Evolutionary conservation across 1,284 basidiomycete species (phyloP).

Genomic region (Phaffia rhodozyma): DNA sequence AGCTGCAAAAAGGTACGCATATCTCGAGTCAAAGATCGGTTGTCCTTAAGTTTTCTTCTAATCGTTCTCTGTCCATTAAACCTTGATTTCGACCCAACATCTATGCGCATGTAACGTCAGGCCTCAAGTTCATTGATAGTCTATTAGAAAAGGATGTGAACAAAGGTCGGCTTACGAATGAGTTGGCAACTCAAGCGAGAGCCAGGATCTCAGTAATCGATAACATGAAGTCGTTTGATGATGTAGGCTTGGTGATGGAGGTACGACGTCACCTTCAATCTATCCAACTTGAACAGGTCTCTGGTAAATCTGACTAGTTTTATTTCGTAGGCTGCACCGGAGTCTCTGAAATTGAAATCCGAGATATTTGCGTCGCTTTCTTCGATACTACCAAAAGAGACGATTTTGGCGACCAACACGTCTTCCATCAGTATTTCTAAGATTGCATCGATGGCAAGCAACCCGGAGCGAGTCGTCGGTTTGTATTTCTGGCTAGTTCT

Average conservation of each 20-base stretch:
- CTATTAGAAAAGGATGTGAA: constrained; percentile 45
- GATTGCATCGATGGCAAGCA: constrained; percentile 68
- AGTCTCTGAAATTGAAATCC: constrained; percentile 69
- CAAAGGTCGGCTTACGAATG: constrained; percentile 61
- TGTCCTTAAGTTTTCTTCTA: too few relatives aligned
- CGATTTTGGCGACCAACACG: constrained; percentile 86
- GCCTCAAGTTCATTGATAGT: not conserved
- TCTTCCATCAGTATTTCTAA: constrained; percentile 90
- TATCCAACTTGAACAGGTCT: not conserved
- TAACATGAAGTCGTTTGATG: constrained; percentile 42
- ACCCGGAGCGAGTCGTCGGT: constrained; percentile 49
- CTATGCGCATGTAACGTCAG: not conserved
- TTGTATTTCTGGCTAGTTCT: constrained; percentile 62
- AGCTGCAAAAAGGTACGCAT: too few relatives aligned
- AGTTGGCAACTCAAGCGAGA: constrained; percentile 60
- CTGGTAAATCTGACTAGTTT: not conserved
- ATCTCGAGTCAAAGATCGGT: too few relatives aligned
- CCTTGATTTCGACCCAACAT: not conserved
- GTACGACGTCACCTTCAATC: constrained; percentile 35
- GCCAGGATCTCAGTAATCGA: constrained; percentile 50
- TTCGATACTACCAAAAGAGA: constrained; percentile 51
- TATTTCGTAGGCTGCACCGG: constrained; percentile 63
- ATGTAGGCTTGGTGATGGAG: constrained; percentile 84
- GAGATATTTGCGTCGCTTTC: constrained; percentile 63
- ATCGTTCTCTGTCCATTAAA: not conserved